A percentile compares a stretch with the other conserved stretches of the same genome.
phyloP scores from a whole-genome alignment of 2,329 filamentous ascomycete genomes.

The Alternaria arbusti region DNA sequence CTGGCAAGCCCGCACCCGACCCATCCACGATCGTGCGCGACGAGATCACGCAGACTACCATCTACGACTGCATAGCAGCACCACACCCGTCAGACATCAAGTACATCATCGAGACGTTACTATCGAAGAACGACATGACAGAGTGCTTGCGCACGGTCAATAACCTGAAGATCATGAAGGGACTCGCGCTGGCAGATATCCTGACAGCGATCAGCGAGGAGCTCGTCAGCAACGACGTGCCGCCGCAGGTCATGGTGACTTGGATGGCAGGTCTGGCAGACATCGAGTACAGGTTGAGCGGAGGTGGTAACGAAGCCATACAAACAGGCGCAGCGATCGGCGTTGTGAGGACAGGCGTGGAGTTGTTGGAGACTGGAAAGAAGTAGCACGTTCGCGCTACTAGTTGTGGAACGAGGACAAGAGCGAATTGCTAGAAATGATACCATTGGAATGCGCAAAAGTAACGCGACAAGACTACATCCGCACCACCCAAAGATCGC shows the following conservation, averaged over 20 bases:
- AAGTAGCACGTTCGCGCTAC: conserved; percentile 9
- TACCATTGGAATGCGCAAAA: conserved; percentile 9
- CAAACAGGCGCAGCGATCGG: conserved; percentile 95
- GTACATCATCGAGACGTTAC: conserved; percentile 81
- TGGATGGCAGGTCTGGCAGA: conserved; percentile 93
- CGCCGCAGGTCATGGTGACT: conserved; percentile 82
- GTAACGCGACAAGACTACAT: background rate
- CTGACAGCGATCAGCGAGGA: conserved; percentile 86
- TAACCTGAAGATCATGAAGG: conserved; percentile 82
- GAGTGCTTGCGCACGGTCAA: conserved; percentile 89
- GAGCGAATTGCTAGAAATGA: conserved; percentile 5
- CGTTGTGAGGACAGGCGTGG: conserved; percentile 83
- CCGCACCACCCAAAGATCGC: background rate
- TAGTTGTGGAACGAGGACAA: background rate
- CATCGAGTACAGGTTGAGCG: conserved; percentile 88
- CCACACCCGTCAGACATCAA: conserved; percentile 88
- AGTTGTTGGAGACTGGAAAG: conserved; percentile 60
- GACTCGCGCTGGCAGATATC: conserved; percentile 91
- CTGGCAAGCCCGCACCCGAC: conserved; percentile 54
- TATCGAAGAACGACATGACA: conserved; percentile 85
- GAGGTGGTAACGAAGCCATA: conserved; percentile 83
- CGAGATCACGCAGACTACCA: conserved; percentile 86
- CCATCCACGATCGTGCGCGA: conserved; percentile 74
- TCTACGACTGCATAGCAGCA: conserved; percentile 97
- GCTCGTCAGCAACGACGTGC: conserved; percentile 81